phyloP scores from a whole-genome alignment of 2,329 filamentous ascomycete genomes.

The Domatiomyces catenatus region DNA sequence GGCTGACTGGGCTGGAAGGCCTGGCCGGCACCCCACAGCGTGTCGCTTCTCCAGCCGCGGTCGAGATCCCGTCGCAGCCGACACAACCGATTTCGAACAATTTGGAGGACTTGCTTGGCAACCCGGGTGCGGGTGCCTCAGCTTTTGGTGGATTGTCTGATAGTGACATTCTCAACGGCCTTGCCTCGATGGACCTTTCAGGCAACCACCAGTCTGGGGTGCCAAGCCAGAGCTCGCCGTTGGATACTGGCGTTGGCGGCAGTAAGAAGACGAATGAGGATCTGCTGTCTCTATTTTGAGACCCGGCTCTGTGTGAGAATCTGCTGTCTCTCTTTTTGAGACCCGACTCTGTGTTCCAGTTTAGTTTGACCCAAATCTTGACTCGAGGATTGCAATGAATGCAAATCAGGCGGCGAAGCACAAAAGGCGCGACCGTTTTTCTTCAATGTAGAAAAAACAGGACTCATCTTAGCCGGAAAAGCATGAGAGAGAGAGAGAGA shows the following conservation, averaged over 20 bases:
- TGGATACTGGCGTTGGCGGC: constrained; percentile 22
- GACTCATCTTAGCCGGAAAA: too few species aligned
- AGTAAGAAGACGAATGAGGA: constrained; percentile 49
- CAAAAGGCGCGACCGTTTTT: too few species aligned
- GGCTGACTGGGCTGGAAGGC: constrained; percentile 48
- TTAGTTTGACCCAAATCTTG: too few species aligned
- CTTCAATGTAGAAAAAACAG: too few species aligned
- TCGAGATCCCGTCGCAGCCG: constrained; percentile 6
- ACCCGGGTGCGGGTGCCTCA: constrained; percentile 24
- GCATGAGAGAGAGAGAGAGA: too few species aligned
- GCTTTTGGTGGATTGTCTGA: constrained; percentile 22
- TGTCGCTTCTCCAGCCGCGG: constrained; percentile 28
- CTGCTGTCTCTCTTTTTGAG: too few species aligned
- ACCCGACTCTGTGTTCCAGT: too few species aligned
- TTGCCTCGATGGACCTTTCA: constrained; percentile 64
- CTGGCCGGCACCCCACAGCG: constrained; percentile 39
- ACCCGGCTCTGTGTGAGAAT: too few species aligned
- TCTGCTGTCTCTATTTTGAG: constrained; percentile 42
- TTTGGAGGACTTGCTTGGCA: constrained; percentile 66
- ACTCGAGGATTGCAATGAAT: too few species aligned
- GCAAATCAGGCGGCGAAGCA: too few species aligned
- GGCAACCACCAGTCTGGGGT: constrained; percentile 50
- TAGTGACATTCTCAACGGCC: constrained; percentile 59
- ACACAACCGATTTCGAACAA: constrained; percentile 30
- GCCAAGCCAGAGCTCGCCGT: constrained; percentile 39